Percentiles rank a stretch among this genome's conserved stretches.
Evolutionary conservation across 331 rosid genomes (phyloP).

Genomic region (Malus hybrid): DNA sequence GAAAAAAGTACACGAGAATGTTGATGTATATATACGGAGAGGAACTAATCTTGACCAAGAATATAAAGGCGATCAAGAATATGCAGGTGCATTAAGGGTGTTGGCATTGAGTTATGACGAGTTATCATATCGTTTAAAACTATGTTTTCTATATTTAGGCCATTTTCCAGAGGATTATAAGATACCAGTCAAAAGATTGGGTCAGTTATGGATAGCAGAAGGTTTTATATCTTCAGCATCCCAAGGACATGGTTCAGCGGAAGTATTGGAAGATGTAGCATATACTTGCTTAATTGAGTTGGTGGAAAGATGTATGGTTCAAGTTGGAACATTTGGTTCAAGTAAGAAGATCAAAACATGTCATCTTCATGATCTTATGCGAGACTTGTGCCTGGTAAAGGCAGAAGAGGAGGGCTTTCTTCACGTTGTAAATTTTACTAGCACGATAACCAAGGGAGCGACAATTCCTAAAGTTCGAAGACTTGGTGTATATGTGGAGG

Average conservation of each 20-base stretch:
- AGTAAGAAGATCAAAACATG: not conserved
- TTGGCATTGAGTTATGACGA: not conserved
- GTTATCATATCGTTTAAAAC: not conserved
- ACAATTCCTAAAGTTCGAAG: constrained; percentile 20
- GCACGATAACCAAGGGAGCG: not conserved
- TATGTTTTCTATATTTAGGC: not conserved
- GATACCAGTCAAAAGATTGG: not conserved
- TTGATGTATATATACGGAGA: not conserved
- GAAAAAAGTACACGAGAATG: not conserved
- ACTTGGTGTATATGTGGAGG: constrained; percentile 22
- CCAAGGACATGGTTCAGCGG: not conserved
- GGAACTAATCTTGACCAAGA: not conserved
- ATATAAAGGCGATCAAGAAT: too few relatives aligned
- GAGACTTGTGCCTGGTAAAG: not conserved
- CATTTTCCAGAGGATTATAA: not conserved
- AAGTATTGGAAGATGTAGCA: not conserved
- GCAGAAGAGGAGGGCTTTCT: not conserved
- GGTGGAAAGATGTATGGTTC: not conserved
- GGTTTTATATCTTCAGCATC: not conserved
- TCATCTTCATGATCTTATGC: not conserved
- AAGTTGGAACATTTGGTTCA: not conserved
- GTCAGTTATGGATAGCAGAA: constrained; percentile 1
- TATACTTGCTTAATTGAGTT: not conserved
- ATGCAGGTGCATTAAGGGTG: not conserved
- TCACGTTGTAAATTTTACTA: not conserved